phyloP scores from a whole-genome alignment of 352 stramenopile species.

The Blastocystis sp. region DNA sequence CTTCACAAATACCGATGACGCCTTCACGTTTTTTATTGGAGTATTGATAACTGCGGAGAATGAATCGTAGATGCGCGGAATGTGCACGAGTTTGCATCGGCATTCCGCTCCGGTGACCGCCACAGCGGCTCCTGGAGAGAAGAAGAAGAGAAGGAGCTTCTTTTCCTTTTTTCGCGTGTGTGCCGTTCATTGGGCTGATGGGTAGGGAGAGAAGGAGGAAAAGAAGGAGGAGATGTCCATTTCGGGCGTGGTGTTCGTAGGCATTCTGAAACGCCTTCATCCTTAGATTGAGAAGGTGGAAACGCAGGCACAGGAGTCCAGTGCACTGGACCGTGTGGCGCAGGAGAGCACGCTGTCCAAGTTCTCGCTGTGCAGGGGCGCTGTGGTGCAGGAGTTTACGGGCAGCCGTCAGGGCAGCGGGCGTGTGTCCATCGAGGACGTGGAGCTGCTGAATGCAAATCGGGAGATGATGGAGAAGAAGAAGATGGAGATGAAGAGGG shows the following conservation, averaged over 20 bases:
- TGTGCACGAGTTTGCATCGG: background rate
- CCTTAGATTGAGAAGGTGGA: constrained; percentile 5
- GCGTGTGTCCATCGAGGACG: background rate
- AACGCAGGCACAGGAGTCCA: background rate
- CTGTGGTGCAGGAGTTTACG: background rate
- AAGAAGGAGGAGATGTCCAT: background rate
- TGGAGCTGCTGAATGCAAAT: background rate
- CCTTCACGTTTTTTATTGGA: constrained; percentile 28
- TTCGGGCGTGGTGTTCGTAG: background rate
- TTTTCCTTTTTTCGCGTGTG: background rate
- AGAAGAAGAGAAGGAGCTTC: constrained; percentile 6
- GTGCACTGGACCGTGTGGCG: background rate
- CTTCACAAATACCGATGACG: constrained; percentile 30
- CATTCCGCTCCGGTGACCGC: background rate
- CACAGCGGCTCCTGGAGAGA: background rate
- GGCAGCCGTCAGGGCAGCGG: background rate
- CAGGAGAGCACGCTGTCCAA: background rate
- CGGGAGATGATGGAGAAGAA: background rate
- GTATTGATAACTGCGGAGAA: background rate
- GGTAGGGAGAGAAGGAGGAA: background rate
- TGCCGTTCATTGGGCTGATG: background rate
- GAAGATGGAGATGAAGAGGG: background rate
- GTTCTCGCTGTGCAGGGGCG: background rate
- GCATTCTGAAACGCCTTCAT: background rate
- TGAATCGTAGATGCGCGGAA: constrained; percentile 19